These are phyloP conservation scores for Amanita polypyramis DNA, from an alignment of 768 basidiomycete species.

Conservation along the genomic window DNA sequence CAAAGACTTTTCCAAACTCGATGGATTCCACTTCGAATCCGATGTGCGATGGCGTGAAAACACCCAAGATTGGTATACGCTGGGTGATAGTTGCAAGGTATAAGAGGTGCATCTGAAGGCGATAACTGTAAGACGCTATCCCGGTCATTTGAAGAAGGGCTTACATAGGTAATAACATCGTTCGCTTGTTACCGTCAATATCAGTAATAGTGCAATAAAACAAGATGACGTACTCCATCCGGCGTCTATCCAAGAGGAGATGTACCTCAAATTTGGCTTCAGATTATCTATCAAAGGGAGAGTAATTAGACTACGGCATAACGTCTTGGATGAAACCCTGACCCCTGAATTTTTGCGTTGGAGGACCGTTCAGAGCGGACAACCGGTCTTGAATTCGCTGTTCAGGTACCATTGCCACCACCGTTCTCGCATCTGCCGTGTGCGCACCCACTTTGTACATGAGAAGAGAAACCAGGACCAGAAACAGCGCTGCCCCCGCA, in stretches of 20 bases:
- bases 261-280: conserved; percentile 47
- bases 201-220: neutral
- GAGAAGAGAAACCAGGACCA: conserved; percentile 19
- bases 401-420: neutral
- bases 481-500: conserved; percentile 17
- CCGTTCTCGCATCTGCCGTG: neutral
- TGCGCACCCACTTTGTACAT: neutral
- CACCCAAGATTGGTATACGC: conserved; percentile 46
- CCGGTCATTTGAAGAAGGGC: conserved; percentile 9
- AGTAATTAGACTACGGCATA: neutral
- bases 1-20: conserved; percentile 51
- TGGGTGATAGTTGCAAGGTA: conserved; percentile 50
- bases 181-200: conserved; percentile 36
- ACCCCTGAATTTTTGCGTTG: conserved; percentile 52
- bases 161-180: conserved; percentile 67
- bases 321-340: conserved; percentile 1
- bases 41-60: conserved; percentile 50
- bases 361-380: conserved; percentile 30
- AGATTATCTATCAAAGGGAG: conserved; percentile 42
- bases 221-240: conserved; percentile 52
- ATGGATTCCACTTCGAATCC: conserved; percentile 37
- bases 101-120: conserved; percentile 38
- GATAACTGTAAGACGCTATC: neutral
- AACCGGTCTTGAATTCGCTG: neutral
- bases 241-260: conserved; percentile 68